These are phyloP conservation scores for Penicillium desertorum DNA, from an alignment of 495 filamentous ascomycete species.

Conservation along the genomic window DNA sequence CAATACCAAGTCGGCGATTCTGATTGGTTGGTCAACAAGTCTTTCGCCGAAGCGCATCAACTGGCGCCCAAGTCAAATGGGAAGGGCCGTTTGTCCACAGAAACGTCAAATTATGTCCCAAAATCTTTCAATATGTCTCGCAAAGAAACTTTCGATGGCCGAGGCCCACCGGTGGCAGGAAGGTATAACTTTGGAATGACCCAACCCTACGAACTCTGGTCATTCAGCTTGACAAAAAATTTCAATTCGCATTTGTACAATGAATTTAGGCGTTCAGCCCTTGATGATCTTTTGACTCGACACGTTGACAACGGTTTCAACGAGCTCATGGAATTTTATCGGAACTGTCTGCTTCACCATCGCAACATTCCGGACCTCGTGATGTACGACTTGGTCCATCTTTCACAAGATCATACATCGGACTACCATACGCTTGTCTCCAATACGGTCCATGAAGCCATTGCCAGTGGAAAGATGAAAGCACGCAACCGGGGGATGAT, in stretches of 20 bases:
- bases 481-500: conserved; percentile 57
- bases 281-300: conserved; percentile 59
- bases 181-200: conserved; percentile 50
- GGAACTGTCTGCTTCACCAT: conserved; percentile 50
- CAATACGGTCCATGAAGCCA: conserved; percentile 9
- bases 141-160: conserved; percentile 2
- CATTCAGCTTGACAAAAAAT: conserved; percentile 68
- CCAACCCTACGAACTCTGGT: conserved; percentile 75
- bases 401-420: conserved; percentile 45
- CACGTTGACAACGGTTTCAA: conserved; percentile 52
- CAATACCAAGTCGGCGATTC: not conserved
- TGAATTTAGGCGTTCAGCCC: conserved; percentile 70
- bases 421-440: conserved; percentile 5
- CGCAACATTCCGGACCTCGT: conserved; percentile 50
- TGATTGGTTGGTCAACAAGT: not conserved
- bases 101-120: conserved; percentile 11
- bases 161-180: conserved; percentile 2
- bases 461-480: conserved; percentile 51
- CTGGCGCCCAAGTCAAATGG: not conserved
- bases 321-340: conserved; percentile 60
- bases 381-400: conserved; percentile 51
- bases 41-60: not conserved
- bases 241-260: conserved; percentile 80
- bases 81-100: conserved; percentile 3
- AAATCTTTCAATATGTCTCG: not conserved